Percentiles rank a stretch among this genome's conserved stretches.
phyloP scores from a whole-genome alignment of 768 basidiomycete species.

The Antrodiella citrinella region DNA sequence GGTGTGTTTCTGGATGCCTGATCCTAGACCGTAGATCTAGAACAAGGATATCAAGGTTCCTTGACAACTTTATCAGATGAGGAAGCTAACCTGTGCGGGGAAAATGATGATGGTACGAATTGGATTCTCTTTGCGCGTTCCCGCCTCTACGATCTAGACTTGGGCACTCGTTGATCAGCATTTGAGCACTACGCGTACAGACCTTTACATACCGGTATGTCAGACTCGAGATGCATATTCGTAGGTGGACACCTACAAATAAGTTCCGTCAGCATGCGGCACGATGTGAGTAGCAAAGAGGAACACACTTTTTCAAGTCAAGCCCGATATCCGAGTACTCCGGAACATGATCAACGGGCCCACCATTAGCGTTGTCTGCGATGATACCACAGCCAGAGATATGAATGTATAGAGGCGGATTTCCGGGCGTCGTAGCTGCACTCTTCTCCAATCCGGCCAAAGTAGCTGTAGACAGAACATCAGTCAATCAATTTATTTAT shows the following conservation, averaged over 20 bases:
- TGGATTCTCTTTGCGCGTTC: constrained; percentile 29
- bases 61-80: no score
- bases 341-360: constrained; percentile 24
- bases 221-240: constrained; percentile 26
- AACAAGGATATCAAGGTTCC: no score
- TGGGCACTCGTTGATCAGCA: background rate
- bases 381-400: constrained; percentile 33
- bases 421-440: constrained; percentile 26
- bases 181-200: background rate
- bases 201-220: constrained; percentile 20
- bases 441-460: constrained; percentile 31
- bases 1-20: constrained; percentile 31
- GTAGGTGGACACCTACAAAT: constrained; percentile 19
- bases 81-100: constrained; percentile 25
- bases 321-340: constrained; percentile 32
- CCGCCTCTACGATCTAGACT: constrained; percentile 30
- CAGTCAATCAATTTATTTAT: background rate
- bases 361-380: constrained; percentile 33
- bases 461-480: constrained; percentile 21
- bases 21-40: constrained; percentile 32
- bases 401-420: constrained; percentile 36
- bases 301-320: constrained; percentile 21
- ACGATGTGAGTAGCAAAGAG: background rate
- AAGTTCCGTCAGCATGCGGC: background rate
- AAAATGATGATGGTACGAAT: constrained; percentile 36